A percentile compares a stretch with the other conserved stretches of the same genome.
These are phyloP conservation scores for Leptoxyphium fumago DNA, from an alignment of 2,329 filamentous ascomycete species.

Conservation along the genomic window DNA sequence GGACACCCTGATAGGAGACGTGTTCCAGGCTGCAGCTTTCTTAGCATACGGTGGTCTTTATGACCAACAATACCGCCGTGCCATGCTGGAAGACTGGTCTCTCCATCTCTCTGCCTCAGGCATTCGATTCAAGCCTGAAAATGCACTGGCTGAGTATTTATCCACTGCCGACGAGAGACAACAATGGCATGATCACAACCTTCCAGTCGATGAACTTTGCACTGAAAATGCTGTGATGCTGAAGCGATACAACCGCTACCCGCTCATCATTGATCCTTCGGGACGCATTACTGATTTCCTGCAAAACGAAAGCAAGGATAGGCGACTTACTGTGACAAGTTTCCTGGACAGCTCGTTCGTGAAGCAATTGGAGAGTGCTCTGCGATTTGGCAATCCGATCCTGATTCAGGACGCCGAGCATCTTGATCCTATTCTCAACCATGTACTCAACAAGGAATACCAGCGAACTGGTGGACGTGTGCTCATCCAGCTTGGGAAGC, in stretches of 20 bases:
- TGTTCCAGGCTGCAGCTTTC: conserved; percentile 91
- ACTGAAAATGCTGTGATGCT: conserved; percentile 97
- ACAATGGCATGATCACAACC: conserved; percentile 82
- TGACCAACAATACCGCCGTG: conserved; percentile 94
- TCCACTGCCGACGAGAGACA: conserved; percentile 92
- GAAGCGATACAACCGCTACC: conserved; percentile 95
- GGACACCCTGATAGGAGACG: conserved; percentile 87
- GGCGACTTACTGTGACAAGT: conserved; percentile 88
- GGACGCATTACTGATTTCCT: conserved; percentile 89
- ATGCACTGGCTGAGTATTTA: conserved; percentile 88
- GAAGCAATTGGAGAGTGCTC: conserved; percentile 90
- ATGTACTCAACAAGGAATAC: conserved; percentile 98
- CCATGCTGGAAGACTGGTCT: conserved; percentile 95
- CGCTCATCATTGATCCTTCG: conserved; percentile 94
- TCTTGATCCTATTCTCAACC: conserved; percentile 90
- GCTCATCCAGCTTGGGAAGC: conserved; percentile 92
- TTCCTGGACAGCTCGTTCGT: conserved; percentile 97
- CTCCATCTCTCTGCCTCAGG: conserved; percentile 88
- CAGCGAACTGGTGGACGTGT: conserved; percentile 97
- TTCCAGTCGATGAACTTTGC: conserved; percentile 93
- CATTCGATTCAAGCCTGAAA: conserved; percentile 81
- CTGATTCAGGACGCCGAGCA: conserved; percentile 97
- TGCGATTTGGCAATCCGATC: conserved; percentile 96
- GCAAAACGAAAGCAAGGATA: conserved; percentile 84
- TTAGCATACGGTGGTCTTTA: conserved; percentile 93